Conservation (phyloP, 345 rosid genomes). For the Citrus inodora region DNA sequence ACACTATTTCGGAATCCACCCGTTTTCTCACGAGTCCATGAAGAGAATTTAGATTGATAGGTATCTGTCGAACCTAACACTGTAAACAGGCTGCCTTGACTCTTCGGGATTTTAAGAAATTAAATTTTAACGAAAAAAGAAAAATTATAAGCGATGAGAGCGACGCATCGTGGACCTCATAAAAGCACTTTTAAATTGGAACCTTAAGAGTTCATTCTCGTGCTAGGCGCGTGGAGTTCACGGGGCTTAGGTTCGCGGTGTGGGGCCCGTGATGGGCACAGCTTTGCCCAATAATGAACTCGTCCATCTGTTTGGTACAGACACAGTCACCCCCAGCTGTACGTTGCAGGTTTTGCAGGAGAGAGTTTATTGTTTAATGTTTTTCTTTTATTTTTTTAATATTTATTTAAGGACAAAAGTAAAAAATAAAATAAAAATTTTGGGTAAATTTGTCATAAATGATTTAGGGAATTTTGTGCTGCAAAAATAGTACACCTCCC, state of each 20-base stretch:
- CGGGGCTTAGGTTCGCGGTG: background rate
- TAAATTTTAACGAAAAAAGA: background rate
- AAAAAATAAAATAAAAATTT: background rate
- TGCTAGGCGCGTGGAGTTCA: background rate
- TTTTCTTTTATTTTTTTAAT: background rate
- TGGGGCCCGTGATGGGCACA: background rate
- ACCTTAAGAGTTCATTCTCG: background rate
- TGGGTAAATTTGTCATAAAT: background rate
- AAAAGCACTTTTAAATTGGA: background rate
- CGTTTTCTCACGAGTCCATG: background rate
- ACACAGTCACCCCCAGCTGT: background rate
- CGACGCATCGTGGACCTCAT: background rate
- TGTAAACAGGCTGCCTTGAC: background rate
- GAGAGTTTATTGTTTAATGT: background rate
- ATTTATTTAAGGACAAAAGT: background rate
- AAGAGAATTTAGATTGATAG: slow-evolving; percentile 1
- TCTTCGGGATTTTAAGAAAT: background rate
- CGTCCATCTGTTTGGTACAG: background rate
- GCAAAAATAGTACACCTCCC: background rate
- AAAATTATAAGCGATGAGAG: background rate
- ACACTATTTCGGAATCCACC: background rate
- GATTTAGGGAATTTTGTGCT: background rate
- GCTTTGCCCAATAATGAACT: background rate
- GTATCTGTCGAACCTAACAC: slow-evolving; percentile 12
- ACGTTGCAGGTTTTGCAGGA: background rate